Evolutionary conservation across 306 rosid genomes (phyloP).

Genomic region (Quercus dentata): DNA sequence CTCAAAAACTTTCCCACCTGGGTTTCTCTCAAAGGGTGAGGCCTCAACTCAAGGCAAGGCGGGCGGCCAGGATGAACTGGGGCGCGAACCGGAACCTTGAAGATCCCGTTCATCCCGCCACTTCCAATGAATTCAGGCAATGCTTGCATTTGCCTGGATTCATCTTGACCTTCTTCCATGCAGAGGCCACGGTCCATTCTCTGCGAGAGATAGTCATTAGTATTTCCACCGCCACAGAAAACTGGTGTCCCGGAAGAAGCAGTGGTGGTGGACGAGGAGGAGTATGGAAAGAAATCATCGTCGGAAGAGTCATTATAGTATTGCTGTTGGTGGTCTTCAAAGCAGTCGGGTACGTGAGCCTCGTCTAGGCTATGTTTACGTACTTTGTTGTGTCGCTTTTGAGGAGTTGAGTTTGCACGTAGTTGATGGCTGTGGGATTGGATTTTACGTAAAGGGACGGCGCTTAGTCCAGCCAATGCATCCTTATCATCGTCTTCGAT

Average conservation of each 20-base stretch:
- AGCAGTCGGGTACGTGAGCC: slow-evolving; percentile 31
- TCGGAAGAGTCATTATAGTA: slow-evolving; percentile 50
- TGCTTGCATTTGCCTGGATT: slow-evolving; percentile 31
- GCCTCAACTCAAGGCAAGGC: slow-evolving; percentile 85
- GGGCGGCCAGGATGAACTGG: slow-evolving; percentile 89
- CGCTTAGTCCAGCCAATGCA: slow-evolving; percentile 46
- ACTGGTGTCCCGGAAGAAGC: neutral
- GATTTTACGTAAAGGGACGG: slow-evolving; percentile 65
- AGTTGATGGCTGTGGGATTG: slow-evolving; percentile 90
- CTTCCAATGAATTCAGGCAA: slow-evolving; percentile 75
- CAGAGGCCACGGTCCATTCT: slow-evolving; percentile 37
- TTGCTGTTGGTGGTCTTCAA: neutral
- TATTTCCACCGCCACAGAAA: too few relatives aligned
- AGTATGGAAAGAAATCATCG: slow-evolving; percentile 63
- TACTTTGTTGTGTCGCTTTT: slow-evolving; percentile 42
- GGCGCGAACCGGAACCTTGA: slow-evolving; percentile 69
- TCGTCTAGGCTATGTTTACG: slow-evolving; percentile 96
- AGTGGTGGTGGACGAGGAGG: slow-evolving; percentile 22
- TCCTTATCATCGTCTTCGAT: slow-evolving; percentile 71
- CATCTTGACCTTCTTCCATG: slow-evolving; percentile 30
- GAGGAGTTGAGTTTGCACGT: slow-evolving; percentile 35
- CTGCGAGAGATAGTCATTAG: slow-evolving; percentile 31
- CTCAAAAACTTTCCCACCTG: slow-evolving; percentile 86
- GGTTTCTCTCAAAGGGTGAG: slow-evolving; percentile 91
- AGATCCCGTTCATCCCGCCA: slow-evolving; percentile 63